These are phyloP conservation scores for Exophiala sp. DNA, from an alignment of 2,329 filamentous ascomycete genomes.

Conservation along the genomic window DNA sequence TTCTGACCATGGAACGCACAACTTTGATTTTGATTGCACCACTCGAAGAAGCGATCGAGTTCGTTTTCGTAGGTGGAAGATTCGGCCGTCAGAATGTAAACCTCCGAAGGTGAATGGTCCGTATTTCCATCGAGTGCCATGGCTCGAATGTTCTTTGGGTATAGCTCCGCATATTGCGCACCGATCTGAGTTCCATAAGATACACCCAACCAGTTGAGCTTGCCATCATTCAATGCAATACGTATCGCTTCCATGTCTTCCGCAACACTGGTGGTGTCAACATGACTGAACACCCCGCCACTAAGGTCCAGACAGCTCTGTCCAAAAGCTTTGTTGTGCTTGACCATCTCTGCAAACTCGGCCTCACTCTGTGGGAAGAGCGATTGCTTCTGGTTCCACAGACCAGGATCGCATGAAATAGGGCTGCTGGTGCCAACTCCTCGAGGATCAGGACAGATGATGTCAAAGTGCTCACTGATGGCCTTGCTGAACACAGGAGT, in stretches of 20 bases:
- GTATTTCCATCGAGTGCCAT: constrained; percentile 46
- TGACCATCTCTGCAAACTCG: constrained; percentile 32
- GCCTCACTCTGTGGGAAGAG: constrained; percentile 24
- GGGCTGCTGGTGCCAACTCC: constrained; percentile 42
- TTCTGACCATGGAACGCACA: constrained; percentile 2
- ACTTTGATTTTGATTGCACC: constrained; percentile 7
- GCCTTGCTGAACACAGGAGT: too few species aligned
- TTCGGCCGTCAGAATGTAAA: not conserved
- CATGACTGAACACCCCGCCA: constrained; percentile 39
- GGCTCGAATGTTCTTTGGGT: constrained; percentile 41
- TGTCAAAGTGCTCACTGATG: constrained; percentile 37
- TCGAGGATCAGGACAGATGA: constrained; percentile 44
- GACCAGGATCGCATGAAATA: constrained; percentile 37
- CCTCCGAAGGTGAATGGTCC: constrained; percentile 40
- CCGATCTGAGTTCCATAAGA: constrained; percentile 49
- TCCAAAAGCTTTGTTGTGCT: constrained; percentile 39
- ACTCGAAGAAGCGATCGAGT: constrained; percentile 3
- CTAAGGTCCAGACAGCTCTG: constrained; percentile 40
- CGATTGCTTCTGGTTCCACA: constrained; percentile 36
- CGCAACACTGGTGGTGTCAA: constrained; percentile 39
- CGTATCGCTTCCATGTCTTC: constrained; percentile 38
- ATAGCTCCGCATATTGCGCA: constrained; percentile 44
- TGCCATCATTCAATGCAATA: constrained; percentile 34
- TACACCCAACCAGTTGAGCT: constrained; percentile 40
- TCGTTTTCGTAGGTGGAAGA: not conserved